Conservation (phyloP, 345 rosid genomes). For the Arabidopsis arenosa region DNA sequence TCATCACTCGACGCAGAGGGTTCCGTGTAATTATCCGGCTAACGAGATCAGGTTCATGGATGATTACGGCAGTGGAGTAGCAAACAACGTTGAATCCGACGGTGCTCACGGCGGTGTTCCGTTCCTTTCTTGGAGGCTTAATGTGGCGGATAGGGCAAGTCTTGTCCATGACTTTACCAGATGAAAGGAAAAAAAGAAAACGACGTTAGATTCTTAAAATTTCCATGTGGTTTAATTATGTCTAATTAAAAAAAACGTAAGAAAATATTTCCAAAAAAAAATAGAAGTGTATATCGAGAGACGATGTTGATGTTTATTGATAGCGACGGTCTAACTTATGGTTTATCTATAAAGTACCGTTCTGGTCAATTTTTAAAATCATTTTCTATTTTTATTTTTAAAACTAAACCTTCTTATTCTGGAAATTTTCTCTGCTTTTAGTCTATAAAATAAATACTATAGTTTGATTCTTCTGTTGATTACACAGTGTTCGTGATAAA, state of each 20-base stretch:
- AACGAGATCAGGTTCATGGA: constrained; percentile 78
- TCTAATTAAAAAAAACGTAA: constrained; percentile 7
- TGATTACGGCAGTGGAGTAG: constrained; percentile 47
- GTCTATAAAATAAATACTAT: constrained; percentile 1
- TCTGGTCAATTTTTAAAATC: constrained; percentile 30
- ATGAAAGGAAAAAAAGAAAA: constrained; percentile 41
- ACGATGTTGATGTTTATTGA: constrained; percentile 47
- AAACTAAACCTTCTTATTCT: constrained; percentile 1
- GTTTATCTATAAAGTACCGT: constrained; percentile 41
- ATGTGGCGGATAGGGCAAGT: constrained; percentile 87
- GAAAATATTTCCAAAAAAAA: constrained; percentile 21
- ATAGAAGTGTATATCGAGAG: constrained; percentile 42
- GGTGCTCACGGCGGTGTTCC: constrained; percentile 59
- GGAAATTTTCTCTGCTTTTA: not conserved
- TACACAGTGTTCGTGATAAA: not conserved
- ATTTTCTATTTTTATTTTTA: not conserved
- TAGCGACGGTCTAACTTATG: constrained; percentile 49
- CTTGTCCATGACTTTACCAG: constrained; percentile 92
- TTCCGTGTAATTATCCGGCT: constrained; percentile 56
- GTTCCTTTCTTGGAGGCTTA: constrained; percentile 94
- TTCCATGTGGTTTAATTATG: constrained; percentile 41
- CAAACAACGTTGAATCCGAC: constrained; percentile 52
- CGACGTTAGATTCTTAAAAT: constrained; percentile 30
- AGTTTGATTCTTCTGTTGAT: not conserved
- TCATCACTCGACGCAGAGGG: constrained; percentile 54